A percentile compares a stretch with the other conserved stretches of the same genome.
phyloP scores from a whole-genome alignment of 441 rosid species.

The Gossypium lobatum region DNA sequence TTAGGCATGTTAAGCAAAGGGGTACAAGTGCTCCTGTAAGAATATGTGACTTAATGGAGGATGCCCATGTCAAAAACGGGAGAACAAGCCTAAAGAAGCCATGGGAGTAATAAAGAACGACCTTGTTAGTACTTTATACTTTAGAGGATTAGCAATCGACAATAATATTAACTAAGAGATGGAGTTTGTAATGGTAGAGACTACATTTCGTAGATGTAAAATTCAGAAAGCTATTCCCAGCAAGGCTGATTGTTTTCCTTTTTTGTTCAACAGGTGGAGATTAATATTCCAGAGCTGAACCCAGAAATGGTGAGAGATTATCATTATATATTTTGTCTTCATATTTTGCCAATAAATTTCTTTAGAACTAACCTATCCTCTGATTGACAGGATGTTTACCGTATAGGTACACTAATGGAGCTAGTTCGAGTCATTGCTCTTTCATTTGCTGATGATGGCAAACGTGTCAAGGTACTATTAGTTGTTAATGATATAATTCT shows the following conservation, averaged over 20 bases:
- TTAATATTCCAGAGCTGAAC: conserved; percentile 85
- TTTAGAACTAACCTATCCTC: conserved; percentile 22
- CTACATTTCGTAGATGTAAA: not conserved
- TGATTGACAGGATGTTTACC: conserved; percentile 81
- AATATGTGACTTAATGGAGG: not conserved
- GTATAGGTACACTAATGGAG: conserved; percentile 95
- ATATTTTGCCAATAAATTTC: not conserved
- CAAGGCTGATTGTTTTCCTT: conserved; percentile 2
- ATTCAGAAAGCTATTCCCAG: conserved; percentile 5
- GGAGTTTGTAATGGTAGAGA: not conserved
- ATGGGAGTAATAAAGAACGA: not conserved
- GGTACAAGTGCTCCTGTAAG: not conserved
- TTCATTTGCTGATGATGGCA: conserved; percentile 93
- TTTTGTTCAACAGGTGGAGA: conserved; percentile 61
- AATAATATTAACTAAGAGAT: not conserved
- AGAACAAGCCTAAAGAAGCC: not conserved
- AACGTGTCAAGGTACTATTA: conserved; percentile 68
- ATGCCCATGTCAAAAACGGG: not conserved
- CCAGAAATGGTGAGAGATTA: conserved; percentile 73
- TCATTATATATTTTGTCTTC: not conserved
- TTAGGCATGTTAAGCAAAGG: not conserved
- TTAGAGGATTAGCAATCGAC: not conserved
- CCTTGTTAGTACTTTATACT: not conserved
- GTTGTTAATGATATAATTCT: not conserved
- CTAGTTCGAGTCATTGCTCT: conserved; percentile 81